phyloP scores from a whole-genome alignment of 1,284 basidiomycete species.

The Puccinia hordei region DNA sequence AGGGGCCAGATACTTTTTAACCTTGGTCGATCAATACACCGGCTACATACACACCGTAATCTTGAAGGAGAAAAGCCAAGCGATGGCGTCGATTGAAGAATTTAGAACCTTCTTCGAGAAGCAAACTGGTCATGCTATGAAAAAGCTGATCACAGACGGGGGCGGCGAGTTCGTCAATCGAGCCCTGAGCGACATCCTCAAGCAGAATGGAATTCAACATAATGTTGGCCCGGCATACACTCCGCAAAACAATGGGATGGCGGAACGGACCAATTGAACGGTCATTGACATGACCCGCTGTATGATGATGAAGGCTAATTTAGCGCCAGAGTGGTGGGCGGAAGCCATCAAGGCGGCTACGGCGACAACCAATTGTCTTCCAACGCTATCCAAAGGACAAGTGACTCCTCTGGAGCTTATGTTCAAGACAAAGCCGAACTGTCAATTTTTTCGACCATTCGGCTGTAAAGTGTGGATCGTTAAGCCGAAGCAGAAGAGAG shows the following conservation, averaged over 20 bases:
- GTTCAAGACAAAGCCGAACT: too few relatives aligned
- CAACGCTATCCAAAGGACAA: background rate
- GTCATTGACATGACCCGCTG: background rate
- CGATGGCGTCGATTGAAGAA: background rate
- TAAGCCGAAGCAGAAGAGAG: background rate
- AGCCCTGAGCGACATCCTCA: background rate
- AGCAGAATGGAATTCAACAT: background rate
- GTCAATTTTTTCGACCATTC: background rate
- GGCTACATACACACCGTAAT: background rate
- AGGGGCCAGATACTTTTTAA: background rate
- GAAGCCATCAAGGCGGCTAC: background rate
- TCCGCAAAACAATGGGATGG: background rate
- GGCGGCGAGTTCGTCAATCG: background rate
- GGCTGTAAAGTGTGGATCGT: background rate
- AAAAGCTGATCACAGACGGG: conserved; percentile 1
- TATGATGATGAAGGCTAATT: background rate
- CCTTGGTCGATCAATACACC: background rate
- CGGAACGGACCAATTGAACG: background rate
- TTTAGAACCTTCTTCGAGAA: background rate
- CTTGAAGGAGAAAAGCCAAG: background rate
- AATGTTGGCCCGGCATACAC: background rate
- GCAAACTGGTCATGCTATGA: background rate
- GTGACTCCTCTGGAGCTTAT: background rate
- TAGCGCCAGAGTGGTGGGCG: background rate
- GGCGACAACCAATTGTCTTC: background rate